These are phyloP conservation scores for Rhizomucor pusillus DNA, from an alignment of 371 early-diverging fungal genomes.

Conservation along the genomic window DNA sequence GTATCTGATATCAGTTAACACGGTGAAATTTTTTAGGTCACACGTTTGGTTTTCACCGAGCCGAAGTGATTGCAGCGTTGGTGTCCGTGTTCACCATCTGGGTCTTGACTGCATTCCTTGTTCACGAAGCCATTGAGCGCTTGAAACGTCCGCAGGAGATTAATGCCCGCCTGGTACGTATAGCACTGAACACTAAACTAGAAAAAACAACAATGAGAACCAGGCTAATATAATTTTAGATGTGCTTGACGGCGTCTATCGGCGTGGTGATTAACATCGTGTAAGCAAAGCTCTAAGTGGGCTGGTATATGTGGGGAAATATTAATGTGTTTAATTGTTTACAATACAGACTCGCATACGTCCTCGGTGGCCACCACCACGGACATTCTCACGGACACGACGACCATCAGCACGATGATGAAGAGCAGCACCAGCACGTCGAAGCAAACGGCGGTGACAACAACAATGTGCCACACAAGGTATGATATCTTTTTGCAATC, in stretches of 20 bases:
- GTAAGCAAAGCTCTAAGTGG: no score
- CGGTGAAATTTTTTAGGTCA: no score
- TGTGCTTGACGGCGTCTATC: conserved; percentile 69
- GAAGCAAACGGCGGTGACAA: not conserved
- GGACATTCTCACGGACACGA: conserved; percentile 23
- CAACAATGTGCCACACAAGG: conserved; percentile 11
- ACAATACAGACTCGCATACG: conserved; percentile 37
- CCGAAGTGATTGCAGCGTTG: conserved; percentile 85
- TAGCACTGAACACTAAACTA: no score
- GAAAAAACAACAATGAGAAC: not conserved
- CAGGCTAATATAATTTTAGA: conserved; percentile 27
- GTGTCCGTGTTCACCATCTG: conserved; percentile 83
- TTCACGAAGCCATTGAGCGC: conserved; percentile 77
- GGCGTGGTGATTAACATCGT: conserved; percentile 83
- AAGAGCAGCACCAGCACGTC: conserved; percentile 13
- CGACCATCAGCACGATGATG: conserved; percentile 26
- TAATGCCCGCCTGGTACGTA: conserved; percentile 60
- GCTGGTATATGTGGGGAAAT: not conserved
- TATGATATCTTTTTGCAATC: conserved; percentile 9
- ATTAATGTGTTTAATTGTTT: no score
- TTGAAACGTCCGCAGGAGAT: conserved; percentile 71
- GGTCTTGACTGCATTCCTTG: conserved; percentile 72
- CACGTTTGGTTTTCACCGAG: conserved; percentile 85
- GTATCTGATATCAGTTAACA: no score
- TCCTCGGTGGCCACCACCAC: conserved; percentile 49